phyloP scores from a whole-genome alignment of 169 alveolate species.

The Cryptosporidium xiaoi region DNA sequence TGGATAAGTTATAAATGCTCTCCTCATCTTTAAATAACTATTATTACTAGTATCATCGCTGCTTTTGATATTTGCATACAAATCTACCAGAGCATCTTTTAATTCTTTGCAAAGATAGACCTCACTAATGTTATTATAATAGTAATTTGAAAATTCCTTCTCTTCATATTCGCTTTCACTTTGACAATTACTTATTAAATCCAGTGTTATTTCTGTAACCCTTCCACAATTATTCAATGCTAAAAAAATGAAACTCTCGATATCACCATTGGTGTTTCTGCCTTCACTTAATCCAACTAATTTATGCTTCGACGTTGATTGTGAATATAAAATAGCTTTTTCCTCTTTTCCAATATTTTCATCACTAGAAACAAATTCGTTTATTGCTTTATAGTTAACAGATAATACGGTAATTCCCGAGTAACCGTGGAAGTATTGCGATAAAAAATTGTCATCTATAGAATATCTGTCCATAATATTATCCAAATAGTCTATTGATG shows the following conservation, averaged over 20 bases:
- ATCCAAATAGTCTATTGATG: conserved; percentile 41
- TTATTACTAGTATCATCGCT: neutral
- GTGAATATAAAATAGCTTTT: conserved; percentile 5
- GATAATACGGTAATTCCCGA: conserved; percentile 42
- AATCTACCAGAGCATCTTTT: conserved; percentile 14
- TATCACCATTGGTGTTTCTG: neutral
- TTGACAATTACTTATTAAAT: neutral
- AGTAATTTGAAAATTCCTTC: neutral
- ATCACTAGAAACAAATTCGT: neutral
- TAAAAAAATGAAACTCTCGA: conserved; percentile 16
- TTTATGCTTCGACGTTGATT: conserved; percentile 38
- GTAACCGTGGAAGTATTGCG: conserved; percentile 53
- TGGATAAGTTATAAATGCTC: neutral
- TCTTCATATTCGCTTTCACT: too few relatives aligned
- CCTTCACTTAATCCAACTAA: neutral
- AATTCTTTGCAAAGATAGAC: conserved; percentile 10
- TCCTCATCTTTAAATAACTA: neutral
- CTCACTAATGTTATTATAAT: neutral
- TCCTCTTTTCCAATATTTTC: neutral
- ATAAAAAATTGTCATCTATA: conserved; percentile 42
- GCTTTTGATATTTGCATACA: neutral
- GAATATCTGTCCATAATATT: conserved; percentile 44
- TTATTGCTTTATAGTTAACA: neutral
- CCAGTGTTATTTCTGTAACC: neutral
- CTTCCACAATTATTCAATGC: conserved; percentile 63